Base-by-base conservation (phyloP, 768 basidiomycete species). In the Mycena pura region DNA sequence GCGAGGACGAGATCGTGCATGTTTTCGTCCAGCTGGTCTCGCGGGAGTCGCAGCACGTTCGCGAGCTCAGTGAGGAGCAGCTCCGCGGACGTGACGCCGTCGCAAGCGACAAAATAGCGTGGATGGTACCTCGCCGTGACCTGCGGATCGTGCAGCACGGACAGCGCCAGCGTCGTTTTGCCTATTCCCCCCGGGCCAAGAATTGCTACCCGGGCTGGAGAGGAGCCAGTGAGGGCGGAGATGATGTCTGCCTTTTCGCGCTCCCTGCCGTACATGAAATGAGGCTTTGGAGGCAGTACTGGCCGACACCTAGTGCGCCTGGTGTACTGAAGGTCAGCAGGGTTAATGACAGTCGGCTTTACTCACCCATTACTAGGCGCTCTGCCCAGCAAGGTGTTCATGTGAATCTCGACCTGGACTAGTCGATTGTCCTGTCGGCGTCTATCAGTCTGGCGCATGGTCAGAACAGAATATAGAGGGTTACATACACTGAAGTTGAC, bases 11-110 rank as follows among this genome's bases (percentile, higher is more conserved):
- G 51, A 25, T 66, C 65, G 48, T 63, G 60, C 65, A 66, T 60
- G 32, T 66, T 62, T 21, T 66, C 61, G 58, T 63, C 65, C 14
- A 62, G 65, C 39, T 62, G 57, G 19, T 66, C 53, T 10, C 61
- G 60, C 29, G 65, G 62, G 19, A 66, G 51, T 3, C 65, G 60
- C 27, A 63, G 61, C 14, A 66, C 65, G 27, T 62, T 66, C 13
- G 65, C 65, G 27, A 66, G 65, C 50, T 66, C 62, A n/a, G 62
- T 63, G 5, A 66, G 57, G 36, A 66, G 61, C 11, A 66, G 61
- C 38, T 66, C 65, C 27, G 62, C 57, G 3, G 65, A 66, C 3
- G 62, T 66, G 17, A 66, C 62, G 32, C 65, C 65, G 28, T 66
- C 65, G 38, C 65, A 66, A 3, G 65, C 60, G 24, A 66, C 65